Evolutionary conservation across 768 basidiomycete genomes (phyloP).

Genomic region (Podaxis sp.): DNA sequence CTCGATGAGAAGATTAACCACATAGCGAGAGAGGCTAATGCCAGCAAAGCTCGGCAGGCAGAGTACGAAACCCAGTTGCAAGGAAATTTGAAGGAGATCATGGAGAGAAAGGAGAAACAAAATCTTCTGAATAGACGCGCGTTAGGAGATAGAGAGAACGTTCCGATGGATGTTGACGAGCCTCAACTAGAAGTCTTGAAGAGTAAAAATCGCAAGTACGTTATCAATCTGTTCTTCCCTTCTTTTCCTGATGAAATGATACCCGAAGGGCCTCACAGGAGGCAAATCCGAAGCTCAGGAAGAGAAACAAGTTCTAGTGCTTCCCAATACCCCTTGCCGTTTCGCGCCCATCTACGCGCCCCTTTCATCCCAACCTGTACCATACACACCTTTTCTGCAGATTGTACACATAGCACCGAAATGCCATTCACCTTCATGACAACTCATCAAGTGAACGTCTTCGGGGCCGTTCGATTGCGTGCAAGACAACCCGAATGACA

Average conservation of each 20-base stretch:
- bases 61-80: constrained; percentile 59
- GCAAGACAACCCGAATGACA: not conserved
- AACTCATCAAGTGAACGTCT: not conserved
- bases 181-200: constrained; percentile 38
- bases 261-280: constrained; percentile 39
- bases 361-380: not conserved
- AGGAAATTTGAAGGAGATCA: constrained; percentile 56
- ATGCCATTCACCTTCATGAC: not conserved
- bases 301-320: constrained; percentile 55
- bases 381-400: not conserved
- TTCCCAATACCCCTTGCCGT: not conserved
- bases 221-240: constrained; percentile 17
- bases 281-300: constrained; percentile 47
- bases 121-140: constrained; percentile 22
- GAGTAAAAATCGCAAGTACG: constrained; percentile 65
- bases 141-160: constrained; percentile 31
- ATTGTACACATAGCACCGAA: constrained; percentile 10
- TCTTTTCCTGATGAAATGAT: not conserved
- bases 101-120: constrained; percentile 61
- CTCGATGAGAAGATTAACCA: constrained; percentile 68
- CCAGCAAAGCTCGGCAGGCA: constrained; percentile 40
- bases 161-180: constrained; percentile 71
- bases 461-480: not conserved
- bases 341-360: not conserved
- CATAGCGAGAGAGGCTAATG: constrained; percentile 46